Evolutionary conservation across 345 rosid species (phyloP).

Genomic region (Geranium brycei): DNA sequence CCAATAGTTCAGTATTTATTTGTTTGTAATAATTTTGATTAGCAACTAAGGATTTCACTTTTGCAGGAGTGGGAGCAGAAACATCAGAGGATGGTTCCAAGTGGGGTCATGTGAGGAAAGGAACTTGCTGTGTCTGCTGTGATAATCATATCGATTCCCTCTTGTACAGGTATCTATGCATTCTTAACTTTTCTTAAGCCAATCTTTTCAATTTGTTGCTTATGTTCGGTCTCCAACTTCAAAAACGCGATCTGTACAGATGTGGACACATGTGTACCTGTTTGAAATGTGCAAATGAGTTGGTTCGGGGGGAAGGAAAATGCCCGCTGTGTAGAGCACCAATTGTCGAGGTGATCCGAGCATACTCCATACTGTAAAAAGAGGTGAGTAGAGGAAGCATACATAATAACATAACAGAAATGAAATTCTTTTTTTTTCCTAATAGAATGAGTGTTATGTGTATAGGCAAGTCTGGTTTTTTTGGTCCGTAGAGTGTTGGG

Average conservation of each 20-base stretch:
- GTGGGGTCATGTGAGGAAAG: conserved; percentile 88
- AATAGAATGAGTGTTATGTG: conserved; percentile 9
- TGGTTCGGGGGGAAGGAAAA: conserved; percentile 77
- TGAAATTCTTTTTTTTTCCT: too few species aligned
- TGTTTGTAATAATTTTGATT: too few species aligned
- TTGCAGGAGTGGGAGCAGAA: conserved; percentile 49
- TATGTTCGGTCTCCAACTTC: neutral
- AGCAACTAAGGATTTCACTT: neutral
- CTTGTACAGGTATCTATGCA: conserved; percentile 57
- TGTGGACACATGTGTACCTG: conserved; percentile 99
- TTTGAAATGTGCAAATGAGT: conserved; percentile 83
- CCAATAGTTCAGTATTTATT: too few species aligned
- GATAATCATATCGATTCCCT: conserved; percentile 91
- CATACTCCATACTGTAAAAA: conserved; percentile 77
- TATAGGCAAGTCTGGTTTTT: conserved; percentile 10
- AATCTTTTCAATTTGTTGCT: neutral
- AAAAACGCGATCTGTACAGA: conserved; percentile 24
- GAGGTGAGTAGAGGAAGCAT: conserved; percentile 12
- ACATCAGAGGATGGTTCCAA: conserved; percentile 85
- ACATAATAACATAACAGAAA: neutral
- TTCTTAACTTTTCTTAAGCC: neutral
- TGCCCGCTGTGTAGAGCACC: conserved; percentile 97
- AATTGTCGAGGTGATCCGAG: conserved; percentile 82
- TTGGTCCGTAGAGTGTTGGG: conserved; percentile 12
- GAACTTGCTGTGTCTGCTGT: conserved; percentile 94